Percentiles rank a stretch among this genome's conserved stretches.
phyloP scores from a whole-genome alignment of 441 rosid genomes.

The Geranium incanum region DNA sequence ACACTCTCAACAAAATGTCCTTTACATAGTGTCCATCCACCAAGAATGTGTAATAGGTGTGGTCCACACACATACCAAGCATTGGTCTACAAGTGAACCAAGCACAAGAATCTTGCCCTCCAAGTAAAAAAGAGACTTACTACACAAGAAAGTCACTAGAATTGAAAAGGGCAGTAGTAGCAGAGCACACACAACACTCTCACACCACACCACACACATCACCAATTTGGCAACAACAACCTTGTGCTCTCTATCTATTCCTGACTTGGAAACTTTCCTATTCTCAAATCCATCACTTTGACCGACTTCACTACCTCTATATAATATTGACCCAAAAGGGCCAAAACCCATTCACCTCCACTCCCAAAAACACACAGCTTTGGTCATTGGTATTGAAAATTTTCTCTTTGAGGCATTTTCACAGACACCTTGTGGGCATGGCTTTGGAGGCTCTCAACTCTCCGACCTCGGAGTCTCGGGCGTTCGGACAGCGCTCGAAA shows the following conservation, averaged over 20 bases:
- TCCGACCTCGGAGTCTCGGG: slow-evolving; percentile 29
- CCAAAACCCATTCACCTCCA: neutral
- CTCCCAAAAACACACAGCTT: slow-evolving; percentile 13
- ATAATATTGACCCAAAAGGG: neutral
- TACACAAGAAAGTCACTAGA: neutral
- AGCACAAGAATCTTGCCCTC: too few species aligned
- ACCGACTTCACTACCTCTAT: slow-evolving; percentile 38
- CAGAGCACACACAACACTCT: neutral
- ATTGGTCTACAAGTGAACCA: too few species aligned
- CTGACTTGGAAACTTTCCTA: slow-evolving; percentile 36
- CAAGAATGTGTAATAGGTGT: too few species aligned
- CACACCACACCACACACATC: neutral
- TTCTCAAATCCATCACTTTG: slow-evolving; percentile 28
- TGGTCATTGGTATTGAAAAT: neutral
- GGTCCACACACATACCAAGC: too few species aligned
- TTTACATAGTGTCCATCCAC: too few species aligned
- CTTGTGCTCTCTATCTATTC: slow-evolving; percentile 13
- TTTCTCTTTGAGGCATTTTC: slow-evolving; percentile 10
- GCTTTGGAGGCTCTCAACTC: slow-evolving; percentile 75
- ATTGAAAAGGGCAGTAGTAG: neutral
- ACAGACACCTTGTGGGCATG: slow-evolving; percentile 28
- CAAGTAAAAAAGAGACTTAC: too few species aligned
- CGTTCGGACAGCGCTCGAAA: slow-evolving; percentile 22
- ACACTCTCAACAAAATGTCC: too few species aligned
- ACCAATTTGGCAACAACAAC: neutral